A percentile compares a stretch with the other conserved stretches of the same genome.
Conservation (phyloP, 164 flowering plant genomes). For the Umbilicus rupestris region DNA sequence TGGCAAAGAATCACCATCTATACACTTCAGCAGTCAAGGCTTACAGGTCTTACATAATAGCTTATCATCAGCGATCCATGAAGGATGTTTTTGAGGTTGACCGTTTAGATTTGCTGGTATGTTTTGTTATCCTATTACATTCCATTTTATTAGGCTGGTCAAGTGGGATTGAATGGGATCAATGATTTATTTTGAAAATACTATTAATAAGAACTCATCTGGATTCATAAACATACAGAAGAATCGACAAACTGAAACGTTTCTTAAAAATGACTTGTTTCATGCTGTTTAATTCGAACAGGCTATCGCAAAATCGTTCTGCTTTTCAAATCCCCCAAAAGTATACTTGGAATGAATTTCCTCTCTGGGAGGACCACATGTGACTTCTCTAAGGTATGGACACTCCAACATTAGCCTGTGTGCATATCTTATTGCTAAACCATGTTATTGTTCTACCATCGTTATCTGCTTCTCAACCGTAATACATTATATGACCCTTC, state of each 20-base stretch:
- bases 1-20: conserved; percentile 58
- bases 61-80: conserved; percentile 90
- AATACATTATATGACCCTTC: neutral
- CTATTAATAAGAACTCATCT: neutral
- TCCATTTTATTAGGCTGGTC: neutral
- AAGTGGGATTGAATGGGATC: neutral
- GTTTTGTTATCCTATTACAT: neutral
- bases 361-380: neutral
- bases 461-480: neutral
- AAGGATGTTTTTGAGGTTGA: conserved; percentile 91
- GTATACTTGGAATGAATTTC: conserved; percentile 25
- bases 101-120: conserved; percentile 78
- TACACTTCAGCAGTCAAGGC: conserved; percentile 92
- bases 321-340: conserved; percentile 81
- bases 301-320: conserved; percentile 90
- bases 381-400: neutral
- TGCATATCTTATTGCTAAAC: neutral
- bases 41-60: conserved; percentile 72
- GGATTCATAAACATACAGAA: neutral
- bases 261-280: neutral
- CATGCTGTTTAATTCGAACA: conserved; percentile 10
- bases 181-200: neutral
- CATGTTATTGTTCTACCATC: neutral
- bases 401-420: neutral
- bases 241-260: neutral